Evolutionary conservation across 2,329 filamentous ascomycete species (phyloP).

Genomic region (Fusarium sp.): DNA sequence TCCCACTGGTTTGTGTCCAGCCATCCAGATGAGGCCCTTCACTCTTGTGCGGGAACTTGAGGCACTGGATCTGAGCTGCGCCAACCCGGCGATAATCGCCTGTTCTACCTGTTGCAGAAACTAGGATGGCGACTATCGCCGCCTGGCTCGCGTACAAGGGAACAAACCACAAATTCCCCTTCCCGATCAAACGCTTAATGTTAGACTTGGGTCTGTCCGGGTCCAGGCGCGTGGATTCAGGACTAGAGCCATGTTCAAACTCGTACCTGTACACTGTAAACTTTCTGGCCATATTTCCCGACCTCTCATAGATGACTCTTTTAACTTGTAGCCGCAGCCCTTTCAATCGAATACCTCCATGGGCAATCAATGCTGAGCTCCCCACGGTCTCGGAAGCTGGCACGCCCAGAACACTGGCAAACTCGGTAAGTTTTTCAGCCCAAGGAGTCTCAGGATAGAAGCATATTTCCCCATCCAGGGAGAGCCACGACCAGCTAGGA

Average conservation of each 20-base stretch:
- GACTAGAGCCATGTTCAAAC: not conserved
- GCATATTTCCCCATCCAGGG: not conserved
- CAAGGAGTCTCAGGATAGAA: not conserved
- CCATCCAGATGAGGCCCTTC: not conserved
- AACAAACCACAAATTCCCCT: not conserved
- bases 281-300: not conserved
- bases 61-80: not conserved
- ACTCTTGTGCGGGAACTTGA: not conserved
- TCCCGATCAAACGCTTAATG: not conserved
- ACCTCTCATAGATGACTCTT: not conserved
- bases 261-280: not conserved
- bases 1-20: not conserved
- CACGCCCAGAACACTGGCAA: not conserved
- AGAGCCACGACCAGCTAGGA: conserved; percentile 7
- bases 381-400: not conserved
- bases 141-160: not conserved
- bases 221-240: not conserved
- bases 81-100: not conserved
- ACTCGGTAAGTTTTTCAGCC: not conserved
- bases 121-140: not conserved
- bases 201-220: not conserved
- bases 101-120: not conserved
- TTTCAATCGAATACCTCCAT: not conserved
- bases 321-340: too few relatives aligned
- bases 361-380: not conserved